Percentiles rank a stretch among this genome's conserved stretches.
phyloP scores from a whole-genome alignment of 441 rosid genomes.

The Manihot esculenta region DNA sequence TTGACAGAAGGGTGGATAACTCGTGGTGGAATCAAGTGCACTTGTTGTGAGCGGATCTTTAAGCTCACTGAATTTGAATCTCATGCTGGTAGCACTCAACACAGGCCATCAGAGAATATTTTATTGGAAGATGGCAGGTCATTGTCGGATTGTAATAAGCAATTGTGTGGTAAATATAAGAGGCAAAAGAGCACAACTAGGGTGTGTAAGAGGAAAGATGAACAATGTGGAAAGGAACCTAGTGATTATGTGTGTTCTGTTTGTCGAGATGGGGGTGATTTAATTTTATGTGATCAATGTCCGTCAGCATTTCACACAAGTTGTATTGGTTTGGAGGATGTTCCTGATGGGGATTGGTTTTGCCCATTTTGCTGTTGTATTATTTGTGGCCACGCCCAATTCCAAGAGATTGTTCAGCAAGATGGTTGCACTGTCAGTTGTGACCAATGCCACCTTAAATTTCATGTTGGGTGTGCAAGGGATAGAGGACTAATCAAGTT shows the following conservation, averaged over 20 bases:
- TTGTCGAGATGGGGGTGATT: conserved; percentile 55
- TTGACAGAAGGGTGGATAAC: conserved; percentile 51
- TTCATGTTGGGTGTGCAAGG: conserved; percentile 38
- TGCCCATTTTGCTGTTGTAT: conserved; percentile 64
- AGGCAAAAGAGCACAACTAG: neutral
- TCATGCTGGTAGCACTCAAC: conserved; percentile 46
- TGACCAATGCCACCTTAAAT: conserved; percentile 47
- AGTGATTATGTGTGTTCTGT: conserved; percentile 47
- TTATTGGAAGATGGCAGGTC: conserved; percentile 70
- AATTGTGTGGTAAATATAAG: conserved; percentile 27
- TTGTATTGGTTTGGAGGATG: conserved; percentile 33
- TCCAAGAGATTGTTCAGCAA: conserved; percentile 2
- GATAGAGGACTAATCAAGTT: conserved; percentile 4
- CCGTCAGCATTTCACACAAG: conserved; percentile 54
- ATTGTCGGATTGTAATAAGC: conserved; percentile 55
- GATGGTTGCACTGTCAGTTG: conserved; percentile 31
- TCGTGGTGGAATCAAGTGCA: conserved; percentile 60
- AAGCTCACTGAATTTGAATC: conserved; percentile 41
- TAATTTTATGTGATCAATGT: conserved; percentile 59
- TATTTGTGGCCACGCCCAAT: conserved; percentile 36
- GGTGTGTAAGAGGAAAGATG: neutral
- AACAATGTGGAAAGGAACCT: neutral
- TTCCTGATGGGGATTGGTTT: conserved; percentile 50
- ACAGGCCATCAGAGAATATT: conserved; percentile 51
- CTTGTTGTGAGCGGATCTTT: conserved; percentile 52